Conservation (phyloP, 2,329 filamentous ascomycete species). For the Talaromyces sp. region DNA sequence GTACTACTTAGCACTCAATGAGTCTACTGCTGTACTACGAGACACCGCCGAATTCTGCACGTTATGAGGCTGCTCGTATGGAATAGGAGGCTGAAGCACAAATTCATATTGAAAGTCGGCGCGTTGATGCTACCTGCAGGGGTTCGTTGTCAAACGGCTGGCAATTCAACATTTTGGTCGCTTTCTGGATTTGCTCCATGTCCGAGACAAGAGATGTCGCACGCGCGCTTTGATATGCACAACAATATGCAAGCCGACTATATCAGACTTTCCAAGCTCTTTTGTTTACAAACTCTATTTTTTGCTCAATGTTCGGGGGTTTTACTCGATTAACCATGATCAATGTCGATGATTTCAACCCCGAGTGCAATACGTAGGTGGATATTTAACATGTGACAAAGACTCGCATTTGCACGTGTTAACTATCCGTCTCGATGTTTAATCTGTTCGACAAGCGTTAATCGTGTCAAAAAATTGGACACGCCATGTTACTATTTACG, state of each 20-base stretch:
- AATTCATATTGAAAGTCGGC: neutral
- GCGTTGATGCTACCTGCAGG: conserved; percentile 1
- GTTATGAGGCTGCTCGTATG: neutral
- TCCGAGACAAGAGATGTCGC: conserved; percentile 7
- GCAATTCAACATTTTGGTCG: neutral
- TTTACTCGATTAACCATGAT: neutral
- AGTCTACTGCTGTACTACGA: neutral
- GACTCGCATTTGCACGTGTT: neutral
- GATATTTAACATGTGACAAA: neutral
- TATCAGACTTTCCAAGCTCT: neutral
- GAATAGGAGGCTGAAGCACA: neutral
- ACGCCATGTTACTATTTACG: neutral
- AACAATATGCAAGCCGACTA: neutral
- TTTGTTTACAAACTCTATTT: neutral
- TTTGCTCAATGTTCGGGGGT: neutral
- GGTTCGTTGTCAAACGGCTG: neutral
- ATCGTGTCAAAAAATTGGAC: neutral
- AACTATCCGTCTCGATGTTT: neutral
- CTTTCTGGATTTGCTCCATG: neutral
- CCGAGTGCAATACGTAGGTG: neutral
- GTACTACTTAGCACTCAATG: neutral
- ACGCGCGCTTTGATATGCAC: conserved; percentile 9
- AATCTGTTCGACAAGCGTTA: neutral
- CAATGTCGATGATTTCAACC: neutral
- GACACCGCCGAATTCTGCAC: neutral